phyloP scores from a whole-genome alignment of 768 basidiomycete species.

The Termitomyces sp. region DNA sequence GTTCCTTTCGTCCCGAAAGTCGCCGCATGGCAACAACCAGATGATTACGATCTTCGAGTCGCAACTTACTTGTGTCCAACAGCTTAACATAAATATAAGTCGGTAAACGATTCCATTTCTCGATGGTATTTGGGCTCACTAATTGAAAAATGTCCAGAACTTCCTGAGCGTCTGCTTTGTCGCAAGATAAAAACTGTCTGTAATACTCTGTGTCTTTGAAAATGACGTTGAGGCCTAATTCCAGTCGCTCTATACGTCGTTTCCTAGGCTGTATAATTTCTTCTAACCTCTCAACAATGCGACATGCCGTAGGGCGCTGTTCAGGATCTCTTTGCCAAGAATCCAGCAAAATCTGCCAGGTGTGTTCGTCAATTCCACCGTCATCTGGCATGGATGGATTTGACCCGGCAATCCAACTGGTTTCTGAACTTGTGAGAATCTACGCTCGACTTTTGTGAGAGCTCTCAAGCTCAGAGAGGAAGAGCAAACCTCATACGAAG shows the following conservation, averaged over 20 bases:
- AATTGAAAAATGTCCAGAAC: slow-evolving; percentile 1
- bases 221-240: not conserved
- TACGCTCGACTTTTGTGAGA: not conserved
- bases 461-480: not conserved
- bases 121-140: not conserved
- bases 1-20: not conserved
- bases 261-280: not conserved
- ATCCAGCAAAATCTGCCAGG: not conserved
- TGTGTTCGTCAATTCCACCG: not conserved
- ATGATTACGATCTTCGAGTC: not conserved
- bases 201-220: not conserved
- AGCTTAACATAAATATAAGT: not conserved
- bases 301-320: not conserved
- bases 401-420: not conserved
- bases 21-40: slow-evolving; percentile 9
- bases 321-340: not conserved
- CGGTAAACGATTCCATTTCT: not conserved
- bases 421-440: slow-evolving; percentile 3
- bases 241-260: not conserved
- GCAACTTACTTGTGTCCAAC: not conserved
- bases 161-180: not conserved
- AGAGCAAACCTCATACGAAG: slow-evolving; percentile 5
- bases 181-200: not conserved
- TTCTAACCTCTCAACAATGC: not conserved
- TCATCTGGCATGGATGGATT: not conserved